These are phyloP conservation scores for Ogataea methanolica DNA, from an alignment of 805 yeast species.

Conservation along the genomic window DNA sequence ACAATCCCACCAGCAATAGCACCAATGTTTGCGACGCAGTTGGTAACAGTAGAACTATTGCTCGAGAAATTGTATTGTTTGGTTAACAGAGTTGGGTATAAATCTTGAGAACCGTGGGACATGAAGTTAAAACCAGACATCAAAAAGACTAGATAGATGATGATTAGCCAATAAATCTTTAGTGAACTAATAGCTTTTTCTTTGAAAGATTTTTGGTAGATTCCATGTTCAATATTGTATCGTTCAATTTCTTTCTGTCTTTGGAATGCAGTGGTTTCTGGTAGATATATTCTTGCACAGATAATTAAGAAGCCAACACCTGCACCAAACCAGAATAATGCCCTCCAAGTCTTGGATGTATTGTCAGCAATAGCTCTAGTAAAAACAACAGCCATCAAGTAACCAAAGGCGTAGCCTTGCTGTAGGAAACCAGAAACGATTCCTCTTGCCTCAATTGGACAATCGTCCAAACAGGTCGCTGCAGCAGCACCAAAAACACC, in stretches of 20 bases:
- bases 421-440: slow-evolving; percentile 66
- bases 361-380: slow-evolving; percentile 57
- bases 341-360: slow-evolving; percentile 54
- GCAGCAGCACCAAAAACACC: slow-evolving; percentile 53
- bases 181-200: slow-evolving; percentile 33
- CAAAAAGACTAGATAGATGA: slow-evolving; percentile 50
- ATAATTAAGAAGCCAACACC: slow-evolving; percentile 44
- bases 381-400: slow-evolving; percentile 59
- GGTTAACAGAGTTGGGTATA: slow-evolving; percentile 51
- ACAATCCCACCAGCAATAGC: slow-evolving; percentile 53
- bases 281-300: slow-evolving; percentile 37
- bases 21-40: slow-evolving; percentile 54
- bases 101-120: slow-evolving; percentile 62
- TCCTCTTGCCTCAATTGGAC: slow-evolving; percentile 51
- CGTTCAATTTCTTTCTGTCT: slow-evolving; percentile 34
- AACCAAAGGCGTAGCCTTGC: slow-evolving; percentile 76
- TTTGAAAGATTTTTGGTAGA: slow-evolving; percentile 29
- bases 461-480: slow-evolving; percentile 49
- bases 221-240: slow-evolving; percentile 27
- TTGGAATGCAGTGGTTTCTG: slow-evolving; percentile 51
- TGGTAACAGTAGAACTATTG: slow-evolving; percentile 49
- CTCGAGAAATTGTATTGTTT: slow-evolving; percentile 39
- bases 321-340: slow-evolving; percentile 67
- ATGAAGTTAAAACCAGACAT: slow-evolving; percentile 63
- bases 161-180: slow-evolving; percentile 52